A percentile compares a stretch with the other conserved stretches of the same genome.
Evolutionary conservation across 1,139 yeast genomes (phyloP).

Genomic region (Geotrichum europaeum): DNA sequence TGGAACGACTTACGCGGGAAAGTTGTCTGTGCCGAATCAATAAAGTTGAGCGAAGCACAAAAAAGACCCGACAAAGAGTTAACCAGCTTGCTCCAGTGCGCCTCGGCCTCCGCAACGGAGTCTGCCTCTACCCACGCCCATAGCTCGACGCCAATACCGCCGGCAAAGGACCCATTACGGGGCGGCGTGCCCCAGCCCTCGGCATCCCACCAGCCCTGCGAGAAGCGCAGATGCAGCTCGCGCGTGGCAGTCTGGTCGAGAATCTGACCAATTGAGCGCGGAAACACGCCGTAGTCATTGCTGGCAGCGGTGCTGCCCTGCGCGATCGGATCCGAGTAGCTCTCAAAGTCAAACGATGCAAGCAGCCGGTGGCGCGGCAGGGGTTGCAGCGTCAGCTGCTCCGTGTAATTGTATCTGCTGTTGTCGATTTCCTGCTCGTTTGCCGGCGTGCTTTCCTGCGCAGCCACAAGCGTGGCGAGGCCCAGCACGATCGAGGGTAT

Average conservation of each 20-base stretch:
- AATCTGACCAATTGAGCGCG: slow-evolving; percentile 75
- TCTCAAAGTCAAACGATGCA: slow-evolving; percentile 61
- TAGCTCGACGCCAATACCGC: slow-evolving; percentile 94
- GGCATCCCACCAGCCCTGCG: slow-evolving; percentile 95
- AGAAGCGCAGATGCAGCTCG: slow-evolving; percentile 76
- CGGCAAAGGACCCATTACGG: slow-evolving; percentile 60
- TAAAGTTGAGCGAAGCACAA: slow-evolving; percentile 89
- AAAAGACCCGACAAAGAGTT: slow-evolving; percentile 83
- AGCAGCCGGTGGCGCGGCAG: slow-evolving; percentile 63
- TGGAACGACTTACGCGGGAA: slow-evolving; percentile 51
- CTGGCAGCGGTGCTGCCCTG: slow-evolving; percentile 28
- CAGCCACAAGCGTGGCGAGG: background rate
- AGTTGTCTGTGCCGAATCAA: slow-evolving; percentile 74
- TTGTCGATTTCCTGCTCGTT: background rate
- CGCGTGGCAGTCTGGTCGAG: slow-evolving; percentile 60
- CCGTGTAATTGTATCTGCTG: slow-evolving; percentile 40
- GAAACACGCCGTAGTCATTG: slow-evolving; percentile 64
- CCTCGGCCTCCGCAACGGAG: slow-evolving; percentile 48
- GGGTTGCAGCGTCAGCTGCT: slow-evolving; percentile 56
- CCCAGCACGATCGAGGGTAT: background rate
- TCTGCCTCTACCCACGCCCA: slow-evolving; percentile 80
- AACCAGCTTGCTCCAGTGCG: slow-evolving; percentile 65
- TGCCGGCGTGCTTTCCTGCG: background rate
- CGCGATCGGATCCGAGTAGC: slow-evolving; percentile 46
- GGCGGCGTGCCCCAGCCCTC: slow-evolving; percentile 86